These are phyloP conservation scores for Neonectria faginata DNA, from an alignment of 2,329 filamentous ascomycete species.

Conservation along the genomic window DNA sequence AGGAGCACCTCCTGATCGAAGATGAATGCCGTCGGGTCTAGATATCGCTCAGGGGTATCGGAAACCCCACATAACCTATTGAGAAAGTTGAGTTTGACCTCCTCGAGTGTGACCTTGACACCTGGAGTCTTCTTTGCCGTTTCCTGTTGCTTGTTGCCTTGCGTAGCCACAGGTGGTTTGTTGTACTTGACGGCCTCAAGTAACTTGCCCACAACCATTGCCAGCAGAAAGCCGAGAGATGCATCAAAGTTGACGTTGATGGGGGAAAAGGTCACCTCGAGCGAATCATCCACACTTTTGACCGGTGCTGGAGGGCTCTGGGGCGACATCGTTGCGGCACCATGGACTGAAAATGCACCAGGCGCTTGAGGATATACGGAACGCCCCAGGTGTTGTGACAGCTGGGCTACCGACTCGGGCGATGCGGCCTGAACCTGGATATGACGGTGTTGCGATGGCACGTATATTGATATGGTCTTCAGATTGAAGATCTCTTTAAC, in stretches of 20 bases:
- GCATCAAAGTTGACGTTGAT: slow-evolving; percentile 66
- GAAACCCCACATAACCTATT: slow-evolving; percentile 65
- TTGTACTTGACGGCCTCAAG: slow-evolving; percentile 57
- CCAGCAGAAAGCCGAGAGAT: slow-evolving; percentile 66
- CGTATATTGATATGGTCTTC: slow-evolving; percentile 64
- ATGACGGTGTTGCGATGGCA: slow-evolving; percentile 63
- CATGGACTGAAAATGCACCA: slow-evolving; percentile 69
- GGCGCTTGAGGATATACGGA: slow-evolving; percentile 66
- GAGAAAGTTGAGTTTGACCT: slow-evolving; percentile 67
- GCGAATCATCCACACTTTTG: slow-evolving; percentile 35
- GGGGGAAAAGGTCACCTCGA: slow-evolving; percentile 66
- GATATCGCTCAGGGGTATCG: slow-evolving; percentile 60
- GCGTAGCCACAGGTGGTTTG: slow-evolving; percentile 17
- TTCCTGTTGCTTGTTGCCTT: slow-evolving; percentile 28
- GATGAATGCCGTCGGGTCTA: slow-evolving; percentile 55
- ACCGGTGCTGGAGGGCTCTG: slow-evolving; percentile 12
- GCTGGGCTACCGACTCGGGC: slow-evolving; percentile 45
- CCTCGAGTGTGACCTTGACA: slow-evolving; percentile 60
- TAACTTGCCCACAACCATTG: slow-evolving; percentile 63
- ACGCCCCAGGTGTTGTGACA: slow-evolving; percentile 49
- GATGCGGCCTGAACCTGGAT: slow-evolving; percentile 51
- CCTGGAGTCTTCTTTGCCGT: slow-evolving; percentile 46
- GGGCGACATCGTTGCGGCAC: slow-evolving; percentile 26
- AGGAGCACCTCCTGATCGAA: slow-evolving; percentile 65
- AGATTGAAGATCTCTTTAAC: slow-evolving; percentile 67